Evolutionary conservation across 2,329 filamentous ascomycete genomes (phyloP).

Genomic region (Kalaharituber pfeilii): DNA sequence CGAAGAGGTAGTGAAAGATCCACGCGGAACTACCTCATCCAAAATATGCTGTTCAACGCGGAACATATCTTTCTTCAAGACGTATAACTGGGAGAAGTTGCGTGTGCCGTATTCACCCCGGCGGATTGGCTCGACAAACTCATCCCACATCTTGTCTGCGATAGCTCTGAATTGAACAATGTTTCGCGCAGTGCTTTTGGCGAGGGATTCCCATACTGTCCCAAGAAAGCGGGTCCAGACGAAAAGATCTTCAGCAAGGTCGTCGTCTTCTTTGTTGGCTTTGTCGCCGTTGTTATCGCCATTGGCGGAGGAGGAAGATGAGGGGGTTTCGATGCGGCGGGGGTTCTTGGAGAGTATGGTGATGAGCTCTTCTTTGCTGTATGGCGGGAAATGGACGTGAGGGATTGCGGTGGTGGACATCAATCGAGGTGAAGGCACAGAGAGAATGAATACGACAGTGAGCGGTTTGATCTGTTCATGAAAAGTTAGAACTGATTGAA

Average conservation of each 20-base stretch:
- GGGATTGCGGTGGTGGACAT: constrained; percentile 54
- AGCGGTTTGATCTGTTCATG: constrained; percentile 29
- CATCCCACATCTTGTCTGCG: constrained; percentile 62
- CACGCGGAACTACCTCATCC: constrained; percentile 12
- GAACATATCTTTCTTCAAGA: constrained; percentile 28
- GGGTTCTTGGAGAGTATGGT: constrained; percentile 50
- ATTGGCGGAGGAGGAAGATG: constrained; percentile 2
- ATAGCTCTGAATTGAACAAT: constrained; percentile 53
- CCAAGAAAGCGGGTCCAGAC: constrained; percentile 67
- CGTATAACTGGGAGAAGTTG: constrained; percentile 71
- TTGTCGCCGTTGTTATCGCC: constrained; percentile 26
- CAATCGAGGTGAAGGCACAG: constrained; percentile 48
- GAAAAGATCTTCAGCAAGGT: constrained; percentile 35
- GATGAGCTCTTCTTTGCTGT: constrained; percentile 63
- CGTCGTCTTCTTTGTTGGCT: too few relatives aligned
- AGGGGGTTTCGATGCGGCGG: constrained; percentile 30
- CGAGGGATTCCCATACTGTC: constrained; percentile 73
- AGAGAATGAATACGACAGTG: constrained; percentile 59
- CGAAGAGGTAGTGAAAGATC: constrained; percentile 3
- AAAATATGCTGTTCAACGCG: constrained; percentile 17
- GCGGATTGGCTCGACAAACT: constrained; percentile 62
- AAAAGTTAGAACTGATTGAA: too few relatives aligned
- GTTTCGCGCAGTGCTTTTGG: constrained; percentile 63
- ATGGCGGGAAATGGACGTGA: constrained; percentile 68
- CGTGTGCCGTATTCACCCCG: constrained; percentile 55